Evolutionary conservation across 169 alveolate species (phyloP).

Genomic region (Cryptosporidium sp.): DNA sequence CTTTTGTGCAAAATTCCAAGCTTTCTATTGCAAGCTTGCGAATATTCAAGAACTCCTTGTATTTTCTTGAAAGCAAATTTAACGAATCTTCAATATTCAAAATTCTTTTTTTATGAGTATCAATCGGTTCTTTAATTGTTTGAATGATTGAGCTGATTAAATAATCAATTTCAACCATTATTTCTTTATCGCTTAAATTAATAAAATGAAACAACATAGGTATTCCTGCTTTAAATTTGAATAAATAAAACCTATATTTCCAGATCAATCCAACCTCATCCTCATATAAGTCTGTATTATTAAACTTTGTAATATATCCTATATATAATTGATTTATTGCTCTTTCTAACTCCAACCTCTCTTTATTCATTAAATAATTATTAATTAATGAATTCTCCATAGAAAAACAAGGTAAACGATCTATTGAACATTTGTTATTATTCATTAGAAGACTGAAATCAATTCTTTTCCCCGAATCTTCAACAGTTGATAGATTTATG

Average conservation of each 20-base stretch:
- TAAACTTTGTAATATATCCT: neutral
- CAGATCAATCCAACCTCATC: slow-evolving; percentile 26
- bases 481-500: neutral
- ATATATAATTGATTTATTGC: slow-evolving; percentile 11
- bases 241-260: slow-evolving; percentile 23
- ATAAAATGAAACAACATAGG: slow-evolving; percentile 38
- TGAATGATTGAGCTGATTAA: slow-evolving; percentile 1
- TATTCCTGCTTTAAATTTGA: slow-evolving; percentile 18
- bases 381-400: neutral
- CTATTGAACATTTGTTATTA: neutral
- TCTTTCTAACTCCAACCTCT: neutral
- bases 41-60: slow-evolving; percentile 82
- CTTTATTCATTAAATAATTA: neutral
- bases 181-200: slow-evolving; percentile 17
- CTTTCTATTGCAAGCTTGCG: slow-evolving; percentile 86
- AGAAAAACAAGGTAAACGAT: neutral
- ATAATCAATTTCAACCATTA: slow-evolving; percentile 16
- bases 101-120: neutral
- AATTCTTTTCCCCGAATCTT: neutral
- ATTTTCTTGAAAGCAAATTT: slow-evolving; percentile 59
- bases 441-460: neutral
- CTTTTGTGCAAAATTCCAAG: slow-evolving; percentile 76
- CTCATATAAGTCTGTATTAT: neutral
- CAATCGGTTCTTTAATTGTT: neutral
- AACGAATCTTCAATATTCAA: slow-evolving; percentile 47